Conservation (phyloP, 345 rosid species). For the Populus pruinosa region DNA sequence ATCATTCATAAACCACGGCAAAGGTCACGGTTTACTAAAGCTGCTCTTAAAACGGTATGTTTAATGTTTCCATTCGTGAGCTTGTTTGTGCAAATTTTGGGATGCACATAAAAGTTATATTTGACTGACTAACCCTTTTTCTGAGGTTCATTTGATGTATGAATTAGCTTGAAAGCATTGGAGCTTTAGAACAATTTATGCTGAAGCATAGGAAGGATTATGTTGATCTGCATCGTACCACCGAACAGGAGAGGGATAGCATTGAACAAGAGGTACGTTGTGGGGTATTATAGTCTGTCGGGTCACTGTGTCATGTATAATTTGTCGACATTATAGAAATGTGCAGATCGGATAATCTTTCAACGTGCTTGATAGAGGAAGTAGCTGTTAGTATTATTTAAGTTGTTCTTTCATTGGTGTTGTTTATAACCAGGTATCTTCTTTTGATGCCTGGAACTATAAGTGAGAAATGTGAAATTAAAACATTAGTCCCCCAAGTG, state of each 20-base stretch:
- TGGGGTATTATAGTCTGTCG: slow-evolving; percentile 1
- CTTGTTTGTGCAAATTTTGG: not conserved
- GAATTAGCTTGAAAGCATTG: slow-evolving; percentile 67
- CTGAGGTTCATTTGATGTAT: not conserved
- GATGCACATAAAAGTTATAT: not conserved
- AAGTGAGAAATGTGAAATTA: too few species aligned
- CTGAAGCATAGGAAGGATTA: slow-evolving; percentile 79
- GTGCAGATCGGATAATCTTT: not conserved
- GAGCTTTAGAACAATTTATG: slow-evolving; percentile 70
- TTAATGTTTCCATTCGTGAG: not conserved
- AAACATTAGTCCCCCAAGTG: not conserved
- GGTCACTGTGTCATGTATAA: not conserved
- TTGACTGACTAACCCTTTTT: not conserved
- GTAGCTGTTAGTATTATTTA: not conserved
- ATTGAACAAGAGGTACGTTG: slow-evolving; percentile 84
- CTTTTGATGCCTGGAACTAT: not conserved
- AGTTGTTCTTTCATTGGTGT: not conserved
- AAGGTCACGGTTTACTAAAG: slow-evolving; percentile 55
- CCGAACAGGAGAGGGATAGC: slow-evolving; percentile 81
- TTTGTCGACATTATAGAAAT: not conserved
- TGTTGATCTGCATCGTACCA: slow-evolving; percentile 73
- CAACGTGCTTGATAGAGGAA: not conserved
- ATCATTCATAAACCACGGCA: slow-evolving; percentile 71
- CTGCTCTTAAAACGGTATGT: slow-evolving; percentile 69
- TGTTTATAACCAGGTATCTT: not conserved